These are phyloP conservation scores for Termitomyces titanicus DNA, from an alignment of 768 basidiomycete species.

Conservation along the genomic window DNA sequence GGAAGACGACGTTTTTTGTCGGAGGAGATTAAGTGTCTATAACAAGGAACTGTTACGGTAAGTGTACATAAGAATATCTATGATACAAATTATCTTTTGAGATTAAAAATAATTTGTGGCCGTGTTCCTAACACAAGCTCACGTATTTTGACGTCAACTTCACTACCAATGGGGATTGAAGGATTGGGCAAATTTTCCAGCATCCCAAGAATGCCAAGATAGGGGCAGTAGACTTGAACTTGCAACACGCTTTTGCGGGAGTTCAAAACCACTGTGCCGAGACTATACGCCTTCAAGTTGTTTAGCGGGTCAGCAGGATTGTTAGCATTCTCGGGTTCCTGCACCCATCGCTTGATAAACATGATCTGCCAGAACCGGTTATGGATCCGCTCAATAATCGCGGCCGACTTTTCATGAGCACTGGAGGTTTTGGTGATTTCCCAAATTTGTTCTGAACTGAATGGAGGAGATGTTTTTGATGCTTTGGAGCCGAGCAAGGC, in stretches of 20 bases:
- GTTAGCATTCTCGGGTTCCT: constrained; percentile 8
- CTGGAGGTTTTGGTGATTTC: constrained; percentile 35
- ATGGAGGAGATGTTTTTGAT: constrained; percentile 29
- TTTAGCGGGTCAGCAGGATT: not conserved
- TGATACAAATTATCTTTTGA: not conserved
- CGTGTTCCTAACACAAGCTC: not conserved
- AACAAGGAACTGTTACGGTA: not conserved
- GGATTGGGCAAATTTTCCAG: not conserved
- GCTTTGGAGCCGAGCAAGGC: constrained; percentile 46
- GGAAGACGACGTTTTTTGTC: too few relatives aligned
- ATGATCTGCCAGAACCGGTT: constrained; percentile 29
- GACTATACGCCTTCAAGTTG: constrained; percentile 10
- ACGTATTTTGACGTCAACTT: not conserved
- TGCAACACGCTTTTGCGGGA: not conserved
- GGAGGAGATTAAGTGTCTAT: not conserved
- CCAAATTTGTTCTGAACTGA: constrained; percentile 44
- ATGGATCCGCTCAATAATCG: constrained; percentile 28
- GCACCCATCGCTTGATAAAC: constrained; percentile 36
- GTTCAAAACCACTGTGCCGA: constrained; percentile 2
- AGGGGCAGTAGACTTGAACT: not conserved
- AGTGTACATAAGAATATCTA: not conserved
- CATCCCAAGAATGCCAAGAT: not conserved
- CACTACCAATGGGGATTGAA: not conserved
- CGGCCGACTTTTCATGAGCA: constrained; percentile 30
- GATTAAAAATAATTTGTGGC: not conserved